Evolutionary conservation across 2,329 filamentous ascomycete genomes (phyloP).

Genomic region (Tolypocladium inflatum): DNA sequence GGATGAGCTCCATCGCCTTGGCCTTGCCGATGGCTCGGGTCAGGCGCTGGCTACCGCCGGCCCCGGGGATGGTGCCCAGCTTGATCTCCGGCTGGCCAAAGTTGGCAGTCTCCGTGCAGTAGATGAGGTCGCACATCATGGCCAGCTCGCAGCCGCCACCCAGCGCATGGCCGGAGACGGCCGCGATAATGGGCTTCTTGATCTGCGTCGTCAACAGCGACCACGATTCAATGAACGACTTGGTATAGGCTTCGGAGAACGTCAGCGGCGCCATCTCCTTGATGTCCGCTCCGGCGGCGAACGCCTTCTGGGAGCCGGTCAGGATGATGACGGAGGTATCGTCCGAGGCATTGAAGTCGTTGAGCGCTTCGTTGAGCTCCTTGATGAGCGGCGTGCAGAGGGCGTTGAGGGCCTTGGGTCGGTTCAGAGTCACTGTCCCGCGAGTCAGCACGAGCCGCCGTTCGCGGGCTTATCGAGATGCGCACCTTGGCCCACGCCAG

Average conservation of each 20-base stretch:
- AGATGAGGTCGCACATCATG: constrained; percentile 94
- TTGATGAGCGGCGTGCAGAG: constrained; percentile 82
- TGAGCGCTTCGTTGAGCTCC: constrained; percentile 76
- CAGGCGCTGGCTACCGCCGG: constrained; percentile 81
- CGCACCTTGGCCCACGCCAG: constrained; percentile 83
- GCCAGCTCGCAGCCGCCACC: constrained; percentile 94
- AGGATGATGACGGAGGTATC: constrained; percentile 70
- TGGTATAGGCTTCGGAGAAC: constrained; percentile 79
- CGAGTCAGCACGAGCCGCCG: constrained; percentile 3
- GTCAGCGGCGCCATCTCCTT: constrained; percentile 96
- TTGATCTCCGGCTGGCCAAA: constrained; percentile 98
- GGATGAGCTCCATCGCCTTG: constrained; percentile 82
- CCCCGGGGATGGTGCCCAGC: constrained; percentile 84
- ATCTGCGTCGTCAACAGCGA: constrained; percentile 73
- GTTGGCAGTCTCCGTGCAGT: constrained; percentile 76
- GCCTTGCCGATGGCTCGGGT: constrained; percentile 77
- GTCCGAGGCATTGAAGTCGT: constrained; percentile 58
- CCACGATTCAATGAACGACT: constrained; percentile 93
- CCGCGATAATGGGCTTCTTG: constrained; percentile 90
- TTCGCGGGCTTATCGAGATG: constrained; percentile 2
- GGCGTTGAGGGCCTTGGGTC: constrained; percentile 92
- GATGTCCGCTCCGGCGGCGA: constrained; percentile 94
- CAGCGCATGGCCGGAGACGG: constrained; percentile 88
- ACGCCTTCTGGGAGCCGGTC: constrained; percentile 82
- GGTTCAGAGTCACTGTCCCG: constrained; percentile 72